These are phyloP conservation scores for Abortiporus biennis DNA, from an alignment of 1,284 basidiomycete genomes.

Conservation along the genomic window DNA sequence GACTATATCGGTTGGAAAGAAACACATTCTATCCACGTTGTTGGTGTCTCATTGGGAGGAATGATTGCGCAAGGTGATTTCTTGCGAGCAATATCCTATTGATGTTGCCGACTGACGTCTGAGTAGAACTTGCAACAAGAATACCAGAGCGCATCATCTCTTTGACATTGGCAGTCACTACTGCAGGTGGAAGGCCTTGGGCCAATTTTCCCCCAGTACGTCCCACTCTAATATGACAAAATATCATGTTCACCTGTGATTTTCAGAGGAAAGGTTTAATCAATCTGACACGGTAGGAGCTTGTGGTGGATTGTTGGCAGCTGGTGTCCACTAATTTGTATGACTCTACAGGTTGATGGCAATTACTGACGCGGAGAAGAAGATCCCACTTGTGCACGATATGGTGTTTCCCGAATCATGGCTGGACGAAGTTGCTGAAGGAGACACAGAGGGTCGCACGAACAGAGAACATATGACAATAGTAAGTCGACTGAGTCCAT, in stretches of 20 bases:
- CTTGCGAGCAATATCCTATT: background rate
- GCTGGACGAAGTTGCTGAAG: slow-evolving; percentile 45
- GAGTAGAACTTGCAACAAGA: slow-evolving; percentile 55
- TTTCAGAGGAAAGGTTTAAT: slow-evolving; percentile 7
- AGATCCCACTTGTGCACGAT: slow-evolving; percentile 47
- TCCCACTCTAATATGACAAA: slow-evolving; percentile 2
- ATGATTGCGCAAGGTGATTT: slow-evolving; percentile 75
- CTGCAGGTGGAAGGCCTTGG: slow-evolving; percentile 53
- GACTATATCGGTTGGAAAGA: slow-evolving; percentile 71
- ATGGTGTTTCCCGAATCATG: slow-evolving; percentile 60
- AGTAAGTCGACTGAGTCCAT: slow-evolving; percentile 27
- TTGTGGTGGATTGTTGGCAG: too few species aligned
- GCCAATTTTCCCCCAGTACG: slow-evolving; percentile 57
- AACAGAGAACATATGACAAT: slow-evolving; percentile 53
- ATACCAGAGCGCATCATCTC: slow-evolving; percentile 67
- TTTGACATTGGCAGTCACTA: slow-evolving; percentile 66
- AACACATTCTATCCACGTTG: slow-evolving; percentile 58
- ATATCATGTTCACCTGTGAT: background rate
- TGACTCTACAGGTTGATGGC: slow-evolving; percentile 30
- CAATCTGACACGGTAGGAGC: too few species aligned
- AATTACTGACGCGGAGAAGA: slow-evolving; percentile 43
- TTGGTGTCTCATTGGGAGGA: slow-evolving; percentile 80
- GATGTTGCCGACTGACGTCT: too few species aligned
- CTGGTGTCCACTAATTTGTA: background rate
- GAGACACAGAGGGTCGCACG: slow-evolving; percentile 49